Evolutionary conservation across 108 stramenopile species (phyloP).

Genomic region (Hondaea fermentalgiana): DNA sequence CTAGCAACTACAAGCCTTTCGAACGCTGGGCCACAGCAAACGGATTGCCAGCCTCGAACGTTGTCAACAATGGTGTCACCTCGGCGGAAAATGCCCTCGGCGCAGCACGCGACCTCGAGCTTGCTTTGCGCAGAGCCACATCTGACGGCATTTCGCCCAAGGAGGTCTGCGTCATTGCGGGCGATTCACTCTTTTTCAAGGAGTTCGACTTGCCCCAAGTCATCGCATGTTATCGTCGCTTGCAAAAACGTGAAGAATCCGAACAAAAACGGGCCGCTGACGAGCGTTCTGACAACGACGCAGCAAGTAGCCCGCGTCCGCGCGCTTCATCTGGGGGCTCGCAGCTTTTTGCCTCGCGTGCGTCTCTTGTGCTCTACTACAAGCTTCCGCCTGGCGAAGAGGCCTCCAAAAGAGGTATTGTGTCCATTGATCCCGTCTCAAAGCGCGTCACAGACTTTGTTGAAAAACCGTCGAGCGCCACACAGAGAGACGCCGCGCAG

Average conservation of each 20-base stretch:
- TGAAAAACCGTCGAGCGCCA: neutral
- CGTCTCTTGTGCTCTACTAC: neutral
- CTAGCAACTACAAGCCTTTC: neutral
- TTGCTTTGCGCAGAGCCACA: neutral
- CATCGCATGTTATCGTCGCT: neutral
- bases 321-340: neutral
- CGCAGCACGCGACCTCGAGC: neutral
- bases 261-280: neutral
- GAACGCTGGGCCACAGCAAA: constrained; percentile 22
- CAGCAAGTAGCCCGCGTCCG: neutral
- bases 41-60: neutral
- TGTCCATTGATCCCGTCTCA: neutral
- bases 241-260: neutral
- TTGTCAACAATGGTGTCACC: constrained; percentile 19
- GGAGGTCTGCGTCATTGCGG: neutral
- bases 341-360: neutral
- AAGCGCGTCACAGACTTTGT: neutral
- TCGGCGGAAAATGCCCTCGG: neutral
- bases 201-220: neutral
- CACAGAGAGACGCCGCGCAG: neutral
- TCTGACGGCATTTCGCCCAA: neutral
- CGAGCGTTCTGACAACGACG: neutral
- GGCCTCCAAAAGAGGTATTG: neutral
- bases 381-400: neutral
- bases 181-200: neutral